These are phyloP conservation scores for Lepidium aucheri DNA, from an alignment of 345 rosid genomes.

Conservation along the genomic window DNA sequence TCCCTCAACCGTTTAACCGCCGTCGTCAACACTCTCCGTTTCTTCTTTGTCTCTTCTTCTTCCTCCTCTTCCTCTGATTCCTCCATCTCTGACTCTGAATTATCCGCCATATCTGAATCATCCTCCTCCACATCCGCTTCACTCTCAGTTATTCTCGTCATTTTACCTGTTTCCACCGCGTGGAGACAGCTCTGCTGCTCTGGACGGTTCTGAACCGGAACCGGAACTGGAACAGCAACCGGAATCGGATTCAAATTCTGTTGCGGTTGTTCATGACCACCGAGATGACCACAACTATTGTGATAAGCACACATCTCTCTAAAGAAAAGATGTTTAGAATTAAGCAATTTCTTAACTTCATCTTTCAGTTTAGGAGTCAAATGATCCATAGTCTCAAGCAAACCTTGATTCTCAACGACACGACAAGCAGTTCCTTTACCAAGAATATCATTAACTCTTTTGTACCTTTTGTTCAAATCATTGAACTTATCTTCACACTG, in stretches of 20 bases:
- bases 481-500: constrained; percentile 98
- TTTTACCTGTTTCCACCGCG: constrained; percentile 27
- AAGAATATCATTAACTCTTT: constrained; percentile 90
- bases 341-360: constrained; percentile 72
- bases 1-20: constrained; percentile 40
- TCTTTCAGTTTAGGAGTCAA: constrained; percentile 67
- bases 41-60: constrained; percentile 32
- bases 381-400: constrained; percentile 79
- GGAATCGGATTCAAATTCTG: constrained; percentile 18
- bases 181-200: constrained; percentile 55
- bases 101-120: constrained; percentile 34
- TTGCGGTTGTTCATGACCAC: constrained; percentile 1
- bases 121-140: constrained; percentile 41
- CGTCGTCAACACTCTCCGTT: constrained; percentile 25
- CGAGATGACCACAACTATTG: constrained; percentile 65
- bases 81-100: constrained; percentile 44
- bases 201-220: constrained; percentile 23
- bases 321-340: constrained; percentile 89
- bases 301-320: constrained; percentile 98
- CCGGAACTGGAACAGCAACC: neutral
- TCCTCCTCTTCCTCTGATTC: constrained; percentile 39
- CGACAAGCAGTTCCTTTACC: constrained; percentile 87
- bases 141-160: constrained; percentile 35
- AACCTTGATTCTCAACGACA: constrained; percentile 84
- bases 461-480: constrained; percentile 93